Percentiles rank a stretch among this genome's conserved stretches.
These are phyloP conservation scores for Trichocladium uniseriatum DNA, from an alignment of 495 filamentous ascomycete genomes.

Conservation along the genomic window DNA sequence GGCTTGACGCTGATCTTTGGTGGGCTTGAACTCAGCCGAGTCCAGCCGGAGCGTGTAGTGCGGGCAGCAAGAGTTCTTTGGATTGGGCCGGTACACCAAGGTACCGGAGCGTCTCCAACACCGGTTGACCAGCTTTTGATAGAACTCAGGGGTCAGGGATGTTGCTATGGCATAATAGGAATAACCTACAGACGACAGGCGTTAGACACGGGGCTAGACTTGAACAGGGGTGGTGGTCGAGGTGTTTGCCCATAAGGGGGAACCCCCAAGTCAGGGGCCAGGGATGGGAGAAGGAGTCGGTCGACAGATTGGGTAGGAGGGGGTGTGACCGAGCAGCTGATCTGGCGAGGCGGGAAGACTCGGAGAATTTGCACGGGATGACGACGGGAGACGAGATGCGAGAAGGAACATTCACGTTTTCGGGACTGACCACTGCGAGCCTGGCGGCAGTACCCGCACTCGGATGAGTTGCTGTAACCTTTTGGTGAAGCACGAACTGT, in stretches of 20 bases:
- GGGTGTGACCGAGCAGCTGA: background rate
- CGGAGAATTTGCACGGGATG: slow-evolving; percentile 18
- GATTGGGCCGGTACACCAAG: slow-evolving; percentile 91
- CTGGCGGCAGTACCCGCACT: slow-evolving; percentile 44
- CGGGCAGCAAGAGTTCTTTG: slow-evolving; percentile 77
- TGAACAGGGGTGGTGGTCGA: background rate
- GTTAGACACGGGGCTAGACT: slow-evolving; percentile 7
- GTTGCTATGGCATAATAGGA: slow-evolving; percentile 71
- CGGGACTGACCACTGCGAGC: slow-evolving; percentile 34
- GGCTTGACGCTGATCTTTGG: slow-evolving; percentile 75
- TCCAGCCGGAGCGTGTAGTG: slow-evolving; percentile 88
- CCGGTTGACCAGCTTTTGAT: slow-evolving; percentile 73
- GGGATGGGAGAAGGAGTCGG: background rate
- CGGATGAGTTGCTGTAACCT: slow-evolving; percentile 41
- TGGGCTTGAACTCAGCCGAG: slow-evolving; percentile 56
- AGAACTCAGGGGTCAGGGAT: slow-evolving; percentile 59
- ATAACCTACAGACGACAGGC: slow-evolving; percentile 47
- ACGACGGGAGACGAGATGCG: background rate
- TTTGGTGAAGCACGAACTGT: background rate
- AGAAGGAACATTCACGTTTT: slow-evolving; percentile 28
- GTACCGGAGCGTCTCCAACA: slow-evolving; percentile 80
- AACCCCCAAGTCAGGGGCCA: too few relatives aligned
- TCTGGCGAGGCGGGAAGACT: background rate
- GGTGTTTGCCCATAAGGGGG: slow-evolving; percentile 1
- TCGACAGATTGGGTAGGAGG: slow-evolving; percentile 1